Base-by-base conservation (phyloP, 306 rosid species). In the Corylus heterophylla region DNA sequence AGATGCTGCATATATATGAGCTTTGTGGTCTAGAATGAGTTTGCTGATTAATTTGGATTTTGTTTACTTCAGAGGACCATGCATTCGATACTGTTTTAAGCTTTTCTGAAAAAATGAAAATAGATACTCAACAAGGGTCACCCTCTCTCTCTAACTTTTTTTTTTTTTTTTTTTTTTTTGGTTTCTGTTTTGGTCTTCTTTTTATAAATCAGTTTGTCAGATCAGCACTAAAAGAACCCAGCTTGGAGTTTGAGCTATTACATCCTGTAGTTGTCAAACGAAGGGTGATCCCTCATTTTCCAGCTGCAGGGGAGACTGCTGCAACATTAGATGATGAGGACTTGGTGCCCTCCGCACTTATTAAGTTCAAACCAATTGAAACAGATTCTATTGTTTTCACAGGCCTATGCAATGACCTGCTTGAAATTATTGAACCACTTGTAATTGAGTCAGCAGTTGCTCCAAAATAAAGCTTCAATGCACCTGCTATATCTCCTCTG, bases 311-410 rank as follows among this genome's bases (percentile, higher is more conserved):
- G 37, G 81, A 83, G 83, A 90, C 72, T 12, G 78, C 81, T 10
- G 77, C 45, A 74, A 93, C 97, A 51, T 86, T 95, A 45, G 93
- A 89, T 74, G 97, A 95, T 42, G 98, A 93, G 81, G 91, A 93
- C 71, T 84, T 93, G 83, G 98, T 93, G 42, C 99, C 99, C 69
- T 93, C 93, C 3, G 98, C 94, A 84, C 92, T 95, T 49, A 76
- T 95, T 14, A 95, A 95, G 93, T 93, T 93, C 84, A 91, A 80
- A 86, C 98, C 99, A 12, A 83, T 81, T 16, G 99, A 95, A 89
- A 90, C 99, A 12, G 99, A 95, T 81, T 87, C 97, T 42, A 79
- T 93, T 69, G 91, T 91, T 67, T 95, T 85, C 91, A 91, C 91
- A 1, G 97, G 99, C 77, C 90, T 95, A 69, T 75, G 81, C 81